Conservation (phyloP, 352 stramenopile genomes). For the Phytophthora pinifolia region DNA sequence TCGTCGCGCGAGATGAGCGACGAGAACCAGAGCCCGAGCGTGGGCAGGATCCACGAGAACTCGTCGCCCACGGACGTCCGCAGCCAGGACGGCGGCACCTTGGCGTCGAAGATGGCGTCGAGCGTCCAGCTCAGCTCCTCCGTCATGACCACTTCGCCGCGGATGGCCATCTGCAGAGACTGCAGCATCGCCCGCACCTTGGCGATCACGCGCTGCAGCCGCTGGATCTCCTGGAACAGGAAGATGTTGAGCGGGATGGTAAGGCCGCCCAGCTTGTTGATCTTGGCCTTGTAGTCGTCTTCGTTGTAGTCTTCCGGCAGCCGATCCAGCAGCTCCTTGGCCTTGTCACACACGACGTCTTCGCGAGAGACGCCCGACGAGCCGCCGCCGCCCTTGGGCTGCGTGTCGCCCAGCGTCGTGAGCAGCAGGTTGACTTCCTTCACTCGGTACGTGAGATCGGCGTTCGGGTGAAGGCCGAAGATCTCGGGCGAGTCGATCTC, state of each 20-base stretch:
- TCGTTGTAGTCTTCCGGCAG: constrained; percentile 97
- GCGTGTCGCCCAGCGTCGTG: constrained; percentile 94
- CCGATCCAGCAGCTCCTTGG: constrained; percentile 92
- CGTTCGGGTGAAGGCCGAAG: constrained; percentile 98
- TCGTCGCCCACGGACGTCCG: constrained; percentile 97
- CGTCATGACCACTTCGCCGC: constrained; percentile 98
- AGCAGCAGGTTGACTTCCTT: constrained; percentile 96
- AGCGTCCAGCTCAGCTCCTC: constrained; percentile 95
- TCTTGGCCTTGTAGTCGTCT: constrained; percentile 98
- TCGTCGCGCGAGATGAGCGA: constrained; percentile 95
- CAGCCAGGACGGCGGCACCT: constrained; percentile 94
- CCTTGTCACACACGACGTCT: constrained; percentile 96
- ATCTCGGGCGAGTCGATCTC: constrained; percentile 99
- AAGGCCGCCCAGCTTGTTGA: constrained; percentile 95
- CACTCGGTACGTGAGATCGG: constrained; percentile 97
- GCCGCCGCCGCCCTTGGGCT: constrained; percentile 94
- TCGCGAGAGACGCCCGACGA: constrained; percentile 91
- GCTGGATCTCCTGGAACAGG: constrained; percentile 98
- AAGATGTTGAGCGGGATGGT: constrained; percentile 98
- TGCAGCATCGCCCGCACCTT: constrained; percentile 96
- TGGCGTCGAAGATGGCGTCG: constrained; percentile 96
- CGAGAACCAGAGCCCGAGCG: constrained; percentile 97
- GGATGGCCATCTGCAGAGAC: constrained; percentile 97
- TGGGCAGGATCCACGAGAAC: constrained; percentile 97
- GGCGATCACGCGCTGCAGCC: constrained; percentile 94